Conservation (phyloP, 176 grass and related monocot species). For the Typha latifolia region DNA sequence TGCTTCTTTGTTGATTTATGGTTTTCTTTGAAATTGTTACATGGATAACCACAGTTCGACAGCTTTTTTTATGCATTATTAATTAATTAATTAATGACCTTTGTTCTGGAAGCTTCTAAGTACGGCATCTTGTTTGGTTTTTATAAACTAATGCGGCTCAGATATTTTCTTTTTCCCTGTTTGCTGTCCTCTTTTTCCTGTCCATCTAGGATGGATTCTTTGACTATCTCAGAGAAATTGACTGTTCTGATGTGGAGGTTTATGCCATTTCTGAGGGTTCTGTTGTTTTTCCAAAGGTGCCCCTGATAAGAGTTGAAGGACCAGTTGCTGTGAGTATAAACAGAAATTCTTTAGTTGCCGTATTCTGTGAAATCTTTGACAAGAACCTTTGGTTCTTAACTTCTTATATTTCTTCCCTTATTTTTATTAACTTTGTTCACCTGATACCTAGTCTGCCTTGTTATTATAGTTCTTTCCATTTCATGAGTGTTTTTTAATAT, state of each 20-base stretch:
- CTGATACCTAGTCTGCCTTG: neutral
- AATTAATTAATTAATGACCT: too few species aligned
- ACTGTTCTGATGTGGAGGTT: constrained; percentile 91
- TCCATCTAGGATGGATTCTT: constrained; percentile 74
- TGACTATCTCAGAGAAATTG: constrained; percentile 65
- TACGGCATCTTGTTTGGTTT: too few species aligned
- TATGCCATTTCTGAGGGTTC: constrained; percentile 93
- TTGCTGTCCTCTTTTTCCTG: constrained; percentile 3
- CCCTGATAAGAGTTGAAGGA: constrained; percentile 86
- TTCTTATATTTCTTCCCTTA: neutral
- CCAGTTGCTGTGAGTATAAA: constrained; percentile 81
- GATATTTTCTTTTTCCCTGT: neutral
- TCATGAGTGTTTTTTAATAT: constrained; percentile 6
- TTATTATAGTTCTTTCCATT: neutral
- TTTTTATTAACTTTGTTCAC: neutral
- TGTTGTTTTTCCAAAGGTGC: constrained; percentile 93
- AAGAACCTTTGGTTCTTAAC: neutral
- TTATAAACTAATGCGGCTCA: neutral
- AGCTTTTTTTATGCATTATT: too few species aligned
- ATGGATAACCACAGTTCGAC: too few species aligned
- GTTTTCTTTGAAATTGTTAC: too few species aligned
- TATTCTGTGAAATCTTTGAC: constrained; percentile 6
- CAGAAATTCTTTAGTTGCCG: constrained; percentile 10
- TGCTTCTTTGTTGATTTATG: too few species aligned
- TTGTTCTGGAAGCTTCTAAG: too few species aligned